These are phyloP conservation scores for Neonectria neomacrospora DNA, from an alignment of 2,329 filamentous ascomycete species.

Conservation along the genomic window DNA sequence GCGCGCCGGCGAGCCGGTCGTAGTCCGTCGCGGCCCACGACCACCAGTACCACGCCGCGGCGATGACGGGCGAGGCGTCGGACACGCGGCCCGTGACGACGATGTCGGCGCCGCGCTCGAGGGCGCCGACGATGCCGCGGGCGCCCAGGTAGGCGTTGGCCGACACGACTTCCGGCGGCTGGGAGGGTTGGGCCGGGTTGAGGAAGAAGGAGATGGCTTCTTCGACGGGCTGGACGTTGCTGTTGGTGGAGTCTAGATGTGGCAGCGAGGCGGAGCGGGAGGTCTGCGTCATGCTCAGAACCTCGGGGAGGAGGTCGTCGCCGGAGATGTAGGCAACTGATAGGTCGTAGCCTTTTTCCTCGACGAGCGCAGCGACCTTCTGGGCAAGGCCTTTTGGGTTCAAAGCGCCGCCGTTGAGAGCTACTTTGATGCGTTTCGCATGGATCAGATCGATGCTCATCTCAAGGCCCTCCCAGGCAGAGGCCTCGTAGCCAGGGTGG, in stretches of 20 bases:
- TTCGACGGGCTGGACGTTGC: constrained; percentile 31
- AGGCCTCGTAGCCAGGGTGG: constrained; percentile 37
- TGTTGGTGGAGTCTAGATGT: constrained; percentile 44
- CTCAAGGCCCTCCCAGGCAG: constrained; percentile 39
- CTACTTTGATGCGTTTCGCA: constrained; percentile 62
- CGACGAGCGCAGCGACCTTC: constrained; percentile 37
- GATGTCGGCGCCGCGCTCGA: constrained; percentile 54
- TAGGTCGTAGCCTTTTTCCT: constrained; percentile 43
- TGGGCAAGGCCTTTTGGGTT: constrained; percentile 64
- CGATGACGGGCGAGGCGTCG: constrained; percentile 61
- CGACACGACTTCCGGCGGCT: constrained; percentile 38
- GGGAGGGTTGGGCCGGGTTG: constrained; percentile 6
- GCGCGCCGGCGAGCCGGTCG: constrained; percentile 57
- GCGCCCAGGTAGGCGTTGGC: constrained; percentile 64
- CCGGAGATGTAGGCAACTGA: constrained; percentile 53
- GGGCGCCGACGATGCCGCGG: constrained; percentile 52
- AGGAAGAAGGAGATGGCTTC: constrained; percentile 36
- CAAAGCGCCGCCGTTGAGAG: constrained; percentile 67
- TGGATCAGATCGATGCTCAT: constrained; percentile 48
- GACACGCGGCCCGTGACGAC: constrained; percentile 56
- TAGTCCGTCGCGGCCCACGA: constrained; percentile 57
- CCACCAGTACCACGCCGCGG: constrained; percentile 64
- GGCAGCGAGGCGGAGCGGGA: constrained; percentile 8
- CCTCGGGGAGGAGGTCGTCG: constrained; percentile 48
- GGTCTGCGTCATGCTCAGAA: not conserved